These are phyloP conservation scores for Musa schizocarpa DNA, from an alignment of 176 grass and related monocot genomes.

Conservation along the genomic window DNA sequence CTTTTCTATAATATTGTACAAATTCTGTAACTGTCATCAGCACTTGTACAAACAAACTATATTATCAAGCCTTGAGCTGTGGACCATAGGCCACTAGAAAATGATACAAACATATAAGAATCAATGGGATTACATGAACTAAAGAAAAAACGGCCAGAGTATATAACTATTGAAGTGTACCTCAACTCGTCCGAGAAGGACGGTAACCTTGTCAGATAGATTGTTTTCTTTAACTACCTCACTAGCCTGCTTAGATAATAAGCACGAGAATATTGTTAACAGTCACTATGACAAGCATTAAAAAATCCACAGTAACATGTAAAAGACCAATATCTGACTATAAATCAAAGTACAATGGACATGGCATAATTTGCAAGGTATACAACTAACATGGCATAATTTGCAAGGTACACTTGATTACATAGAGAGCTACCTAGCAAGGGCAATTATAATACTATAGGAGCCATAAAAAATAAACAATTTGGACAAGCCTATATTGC, in stretches of 20 bases:
- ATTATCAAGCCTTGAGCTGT: too few species aligned
- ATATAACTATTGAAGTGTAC: constrained; percentile 24
- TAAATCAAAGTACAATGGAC: too few species aligned
- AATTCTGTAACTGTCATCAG: too few species aligned
- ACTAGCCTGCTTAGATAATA: constrained; percentile 51
- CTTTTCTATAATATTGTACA: too few species aligned
- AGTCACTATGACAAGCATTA: neutral
- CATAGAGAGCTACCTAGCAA: too few species aligned
- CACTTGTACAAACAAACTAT: too few species aligned
- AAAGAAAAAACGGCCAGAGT: neutral
- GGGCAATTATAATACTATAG: too few species aligned
- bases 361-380: too few species aligned
- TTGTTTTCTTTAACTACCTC: constrained; percentile 93
- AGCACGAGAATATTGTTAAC: constrained; percentile 14
- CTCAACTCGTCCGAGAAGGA: constrained; percentile 89
- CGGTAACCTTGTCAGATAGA: constrained; percentile 81
- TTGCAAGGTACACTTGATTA: too few species aligned
- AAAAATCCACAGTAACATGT: neutral
- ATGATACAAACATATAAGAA: neutral
- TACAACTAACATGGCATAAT: too few species aligned
- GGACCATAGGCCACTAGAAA: neutral
- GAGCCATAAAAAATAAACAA: too few species aligned
- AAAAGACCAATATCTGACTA: neutral
- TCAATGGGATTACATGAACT: neutral
- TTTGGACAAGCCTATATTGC: too few species aligned